Conservation (phyloP, 2,329 filamentous ascomycete species). For the Tolypocladium paradoxum region DNA sequence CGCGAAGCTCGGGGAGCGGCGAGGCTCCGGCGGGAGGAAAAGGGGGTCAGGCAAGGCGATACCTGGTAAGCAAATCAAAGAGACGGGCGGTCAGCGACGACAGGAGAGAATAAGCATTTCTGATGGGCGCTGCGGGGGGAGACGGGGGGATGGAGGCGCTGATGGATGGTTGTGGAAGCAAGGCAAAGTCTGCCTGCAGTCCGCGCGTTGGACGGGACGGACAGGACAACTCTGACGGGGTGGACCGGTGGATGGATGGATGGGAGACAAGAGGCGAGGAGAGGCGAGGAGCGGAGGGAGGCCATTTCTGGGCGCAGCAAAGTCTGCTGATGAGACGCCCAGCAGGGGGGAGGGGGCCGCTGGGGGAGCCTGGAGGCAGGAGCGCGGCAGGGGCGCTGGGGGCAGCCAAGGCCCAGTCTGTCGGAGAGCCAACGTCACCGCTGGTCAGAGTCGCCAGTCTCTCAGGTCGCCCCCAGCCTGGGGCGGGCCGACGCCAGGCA, state of each 20-base stretch:
- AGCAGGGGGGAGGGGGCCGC: conserved; percentile 4
- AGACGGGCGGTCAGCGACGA: conserved; percentile 10
- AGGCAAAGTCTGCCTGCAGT: background rate
- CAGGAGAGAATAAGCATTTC: conserved; percentile 11
- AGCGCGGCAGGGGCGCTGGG: conserved; percentile 2
- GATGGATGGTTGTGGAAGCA: background rate
- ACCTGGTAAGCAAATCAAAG: conserved; percentile 5
- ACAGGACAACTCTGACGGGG: background rate
- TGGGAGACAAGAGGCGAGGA: background rate
- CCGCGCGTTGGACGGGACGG: background rate
- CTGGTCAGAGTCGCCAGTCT: too few species aligned
- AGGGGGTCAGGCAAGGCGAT: conserved; percentile 6
- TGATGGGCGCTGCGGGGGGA: conserved; percentile 3
- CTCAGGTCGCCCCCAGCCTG: background rate
- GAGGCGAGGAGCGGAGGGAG: conserved; percentile 1
- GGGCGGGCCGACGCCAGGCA: background rate
- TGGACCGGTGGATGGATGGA: conserved; percentile 1
- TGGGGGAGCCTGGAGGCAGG: conserved; percentile 1
- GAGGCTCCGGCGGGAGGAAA: conserved; percentile 6
- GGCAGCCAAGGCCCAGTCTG: too few species aligned
- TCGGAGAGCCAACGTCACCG: too few species aligned
- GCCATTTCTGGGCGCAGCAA: conserved; percentile 8
- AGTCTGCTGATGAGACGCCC: conserved; percentile 10
- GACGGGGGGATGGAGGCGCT: background rate
- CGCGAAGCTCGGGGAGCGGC: conserved; percentile 8